Base-by-base conservation (phyloP, 176 grass and related monocot species). In the Chloris gayana region DNA sequence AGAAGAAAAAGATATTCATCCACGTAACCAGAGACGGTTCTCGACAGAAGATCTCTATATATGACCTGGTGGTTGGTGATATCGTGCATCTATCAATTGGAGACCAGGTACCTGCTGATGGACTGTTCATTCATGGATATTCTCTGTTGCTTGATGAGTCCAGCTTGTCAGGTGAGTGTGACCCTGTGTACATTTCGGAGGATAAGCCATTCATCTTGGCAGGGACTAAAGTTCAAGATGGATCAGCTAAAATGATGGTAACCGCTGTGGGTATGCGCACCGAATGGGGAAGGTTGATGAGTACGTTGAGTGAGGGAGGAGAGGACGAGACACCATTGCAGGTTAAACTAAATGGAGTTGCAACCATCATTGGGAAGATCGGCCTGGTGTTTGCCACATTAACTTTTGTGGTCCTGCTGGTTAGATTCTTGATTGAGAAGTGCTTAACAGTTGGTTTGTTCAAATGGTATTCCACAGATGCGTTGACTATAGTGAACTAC, bases 301-400 rank as follows among this genome's bases (percentile, higher is more conserved):
- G 84, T 22, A 98, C 95, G 42, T 90, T 98, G 72, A 87, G 91
- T 30, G 95, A 98, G 86, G 95, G 95, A 17, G 95, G 95, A 18
- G 95, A 98, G 78, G 95, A 98, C 81, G 95, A 98, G 83, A 98
- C 92, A 8, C 95, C 95, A 13, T 83, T 95, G 60, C 95, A 98
- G 84, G 92, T 98, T 54, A 89, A 95, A 47, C 78, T 98, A 29
- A 89, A 89, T 15, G 87, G 87, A 31, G 87, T 89, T 41, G 87
- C 87, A 45, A 89, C 87, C 71, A 93, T 98, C 76, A 98, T 98
- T 72, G 95, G 95, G 15, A 80, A 93, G 86, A 93, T 98, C 64
- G 95, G 95, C 10, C 75, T 98, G 33, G 85, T 95, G 69, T 98
- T 98, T 14, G 90, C 95, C 6, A 86, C 95, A 70, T 85, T 98